A percentile compares a stretch with the other conserved stretches of the same genome.
phyloP scores from a whole-genome alignment of 108 stramenopile species.

The Cyclotella sp. region DNA sequence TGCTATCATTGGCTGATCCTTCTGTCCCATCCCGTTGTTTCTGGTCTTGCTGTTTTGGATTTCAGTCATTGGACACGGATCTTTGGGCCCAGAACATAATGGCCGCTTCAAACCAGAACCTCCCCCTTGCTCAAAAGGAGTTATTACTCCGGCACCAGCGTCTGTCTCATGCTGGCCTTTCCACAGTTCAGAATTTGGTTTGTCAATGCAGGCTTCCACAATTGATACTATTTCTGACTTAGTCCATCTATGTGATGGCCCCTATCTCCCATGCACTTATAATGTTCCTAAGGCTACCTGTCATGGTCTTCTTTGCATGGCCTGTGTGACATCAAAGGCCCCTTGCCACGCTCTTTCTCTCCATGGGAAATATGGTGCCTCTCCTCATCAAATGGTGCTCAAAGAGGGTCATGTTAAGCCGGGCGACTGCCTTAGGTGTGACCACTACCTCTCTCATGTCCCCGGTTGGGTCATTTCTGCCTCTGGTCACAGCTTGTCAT shows the following conservation, averaged over 20 bases:
- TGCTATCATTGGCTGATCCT: no score
- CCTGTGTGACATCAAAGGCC: background rate
- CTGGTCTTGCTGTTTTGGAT: no score
- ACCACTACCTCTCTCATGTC: conserved; percentile 33
- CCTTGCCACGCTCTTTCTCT: background rate
- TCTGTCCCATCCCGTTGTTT: no score
- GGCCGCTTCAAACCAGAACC: no score
- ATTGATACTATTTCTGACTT: background rate
- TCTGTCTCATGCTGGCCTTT: no score
- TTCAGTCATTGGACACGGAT: no score
- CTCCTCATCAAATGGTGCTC: background rate
- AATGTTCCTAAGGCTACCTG: background rate
- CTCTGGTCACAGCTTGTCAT: conserved; percentile 6
- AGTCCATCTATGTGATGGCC: no score
- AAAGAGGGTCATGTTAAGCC: conserved; percentile 3
- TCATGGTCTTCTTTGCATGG: no score
- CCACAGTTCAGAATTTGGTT: background rate
- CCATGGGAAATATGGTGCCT: background rate
- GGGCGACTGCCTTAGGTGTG: conserved; percentile 43
- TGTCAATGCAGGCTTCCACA: background rate
- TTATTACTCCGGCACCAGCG: no score
- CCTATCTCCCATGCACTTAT: background rate
- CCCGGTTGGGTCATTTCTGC: conserved; percentile 40
- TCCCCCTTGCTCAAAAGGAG: no score
- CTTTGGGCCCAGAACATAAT: no score